Percentiles rank a stretch among this genome's conserved stretches.
Evolutionary conservation across 768 basidiomycete genomes (phyloP).

Genomic region (Calocera viscosa): DNA sequence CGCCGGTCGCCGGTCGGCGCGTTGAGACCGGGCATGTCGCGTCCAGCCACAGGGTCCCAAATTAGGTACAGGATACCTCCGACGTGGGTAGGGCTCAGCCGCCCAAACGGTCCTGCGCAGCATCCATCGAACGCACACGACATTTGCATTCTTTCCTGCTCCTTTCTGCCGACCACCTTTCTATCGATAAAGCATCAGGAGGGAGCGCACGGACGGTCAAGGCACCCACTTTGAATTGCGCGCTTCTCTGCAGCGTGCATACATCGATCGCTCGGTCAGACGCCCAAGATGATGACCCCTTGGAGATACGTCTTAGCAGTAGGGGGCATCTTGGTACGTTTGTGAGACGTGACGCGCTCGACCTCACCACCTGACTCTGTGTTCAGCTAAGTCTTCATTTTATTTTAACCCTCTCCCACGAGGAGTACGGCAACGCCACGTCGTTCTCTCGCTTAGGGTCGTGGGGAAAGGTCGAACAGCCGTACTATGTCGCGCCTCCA

Average conservation of each 20-base stretch:
- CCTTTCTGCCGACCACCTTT: no score
- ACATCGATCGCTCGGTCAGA: neutral
- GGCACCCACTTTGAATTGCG: no score
- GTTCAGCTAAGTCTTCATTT: slow-evolving; percentile 45
- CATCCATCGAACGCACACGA: no score
- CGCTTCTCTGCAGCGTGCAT: neutral
- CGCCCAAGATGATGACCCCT: slow-evolving; percentile 41
- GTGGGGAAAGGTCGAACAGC: slow-evolving; percentile 2
- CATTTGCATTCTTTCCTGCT: no score
- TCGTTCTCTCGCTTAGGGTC: slow-evolving; percentile 29
- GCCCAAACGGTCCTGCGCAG: no score
- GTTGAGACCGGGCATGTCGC: neutral
- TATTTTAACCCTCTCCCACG: slow-evolving; percentile 39
- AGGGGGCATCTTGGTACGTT: slow-evolving; percentile 37
- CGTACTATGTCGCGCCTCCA: slow-evolving; percentile 1
- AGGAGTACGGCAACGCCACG: slow-evolving; percentile 38
- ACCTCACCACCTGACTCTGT: slow-evolving; percentile 14
- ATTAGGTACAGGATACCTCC: neutral
- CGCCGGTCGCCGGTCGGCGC: no score
- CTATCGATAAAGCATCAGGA: no score
- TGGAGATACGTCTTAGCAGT: slow-evolving; percentile 45
- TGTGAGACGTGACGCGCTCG: neutral
- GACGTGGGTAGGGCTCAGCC: neutral
- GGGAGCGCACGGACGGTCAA: no score
- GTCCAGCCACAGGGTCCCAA: neutral